These are phyloP conservation scores for Amylostereum areolatum DNA, from an alignment of 1,284 basidiomycete species.

Conservation along the genomic window DNA sequence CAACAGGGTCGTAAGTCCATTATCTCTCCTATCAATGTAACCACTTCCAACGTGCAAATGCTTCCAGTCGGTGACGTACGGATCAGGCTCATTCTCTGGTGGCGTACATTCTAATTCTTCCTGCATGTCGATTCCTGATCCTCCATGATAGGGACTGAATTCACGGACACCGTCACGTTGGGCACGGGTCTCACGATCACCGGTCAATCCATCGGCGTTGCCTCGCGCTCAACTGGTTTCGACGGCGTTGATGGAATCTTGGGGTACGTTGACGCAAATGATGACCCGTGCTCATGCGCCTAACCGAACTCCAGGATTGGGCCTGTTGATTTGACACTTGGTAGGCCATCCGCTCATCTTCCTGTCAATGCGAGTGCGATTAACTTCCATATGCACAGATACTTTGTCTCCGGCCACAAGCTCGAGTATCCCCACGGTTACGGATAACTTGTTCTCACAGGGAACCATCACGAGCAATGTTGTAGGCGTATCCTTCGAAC, in stretches of 20 bases:
- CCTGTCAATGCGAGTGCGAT: neutral
- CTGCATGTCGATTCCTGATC: neutral
- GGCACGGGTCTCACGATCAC: conserved; percentile 23
- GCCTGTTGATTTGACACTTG: conserved; percentile 40
- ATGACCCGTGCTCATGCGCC: neutral
- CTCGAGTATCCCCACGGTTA: conserved; percentile 39
- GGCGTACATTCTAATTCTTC: conserved; percentile 3
- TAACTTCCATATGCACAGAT: conserved; percentile 17
- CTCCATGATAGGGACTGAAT: conserved; percentile 28
- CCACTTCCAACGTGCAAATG: neutral
- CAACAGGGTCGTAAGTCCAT: conserved; percentile 32
- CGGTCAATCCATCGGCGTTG: conserved; percentile 54
- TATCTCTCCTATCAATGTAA: neutral
- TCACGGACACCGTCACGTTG: conserved; percentile 35
- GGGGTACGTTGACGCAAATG: conserved; percentile 27
- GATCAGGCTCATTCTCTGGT: conserved; percentile 47
- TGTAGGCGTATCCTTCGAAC: conserved; percentile 41
- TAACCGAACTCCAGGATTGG: conserved; percentile 29
- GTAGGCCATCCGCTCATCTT: conserved; percentile 14
- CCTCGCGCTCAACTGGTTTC: conserved; percentile 32
- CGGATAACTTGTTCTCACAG: conserved; percentile 40
- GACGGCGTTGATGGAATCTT: conserved; percentile 46
- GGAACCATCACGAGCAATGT: conserved; percentile 31
- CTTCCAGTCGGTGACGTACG: conserved; percentile 43
- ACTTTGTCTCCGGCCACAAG: conserved; percentile 22